phyloP scores from a whole-genome alignment of 2,329 filamentous ascomycete species.

The Colletotrichum sp. region DNA sequence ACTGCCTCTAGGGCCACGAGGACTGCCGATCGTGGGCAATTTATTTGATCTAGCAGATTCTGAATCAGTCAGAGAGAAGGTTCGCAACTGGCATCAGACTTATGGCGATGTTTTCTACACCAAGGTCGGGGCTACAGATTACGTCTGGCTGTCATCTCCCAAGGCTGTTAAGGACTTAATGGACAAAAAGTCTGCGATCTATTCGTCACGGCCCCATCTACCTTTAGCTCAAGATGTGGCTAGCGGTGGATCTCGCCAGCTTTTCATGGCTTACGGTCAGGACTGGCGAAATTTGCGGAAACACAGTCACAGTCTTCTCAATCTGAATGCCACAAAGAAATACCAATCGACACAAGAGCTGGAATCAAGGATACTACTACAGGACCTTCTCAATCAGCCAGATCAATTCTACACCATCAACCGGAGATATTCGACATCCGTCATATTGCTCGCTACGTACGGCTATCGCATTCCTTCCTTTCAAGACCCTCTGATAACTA shows the following conservation, averaged over 20 bases:
- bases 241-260: constrained; percentile 33
- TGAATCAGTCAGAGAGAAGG: not conserved
- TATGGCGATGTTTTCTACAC: constrained; percentile 52
- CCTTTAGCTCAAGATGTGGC: not conserved
- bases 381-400: not conserved
- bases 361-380: not conserved
- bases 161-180: constrained; percentile 36
- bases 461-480: not conserved
- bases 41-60: not conserved
- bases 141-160: constrained; percentile 53
- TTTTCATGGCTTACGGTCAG: constrained; percentile 29
- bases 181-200: not conserved
- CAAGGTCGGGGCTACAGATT: constrained; percentile 47
- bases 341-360: not conserved
- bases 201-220: not conserved
- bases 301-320: constrained; percentile 47
- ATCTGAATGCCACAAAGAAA: constrained; percentile 46
- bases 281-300: constrained; percentile 52
- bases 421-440: not conserved
- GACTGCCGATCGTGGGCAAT: not conserved
- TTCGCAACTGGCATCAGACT: constrained; percentile 40
- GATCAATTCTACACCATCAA: not conserved
- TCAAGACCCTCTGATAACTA: constrained; percentile 27
- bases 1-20: not conserved
- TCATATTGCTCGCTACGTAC: not conserved